phyloP scores from a whole-genome alignment of 2,329 filamentous ascomycete species.

The Ophiostoma tasmaniense region DNA sequence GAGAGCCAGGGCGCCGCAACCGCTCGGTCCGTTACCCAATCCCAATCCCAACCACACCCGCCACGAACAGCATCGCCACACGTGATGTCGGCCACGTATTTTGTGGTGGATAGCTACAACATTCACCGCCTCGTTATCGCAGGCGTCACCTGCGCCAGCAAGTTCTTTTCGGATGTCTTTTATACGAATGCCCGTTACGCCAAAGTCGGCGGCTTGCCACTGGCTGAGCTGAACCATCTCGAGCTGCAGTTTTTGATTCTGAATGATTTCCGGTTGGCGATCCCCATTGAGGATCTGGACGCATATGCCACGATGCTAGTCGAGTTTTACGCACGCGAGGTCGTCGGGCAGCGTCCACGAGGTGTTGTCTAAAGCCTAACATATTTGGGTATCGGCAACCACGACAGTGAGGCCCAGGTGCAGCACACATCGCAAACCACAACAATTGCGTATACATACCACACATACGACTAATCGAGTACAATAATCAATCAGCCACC shows the following conservation, averaged over 20 bases:
- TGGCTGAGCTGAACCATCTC: conserved; percentile 88
- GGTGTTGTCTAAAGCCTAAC: background rate
- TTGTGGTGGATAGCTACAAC: conserved; percentile 98
- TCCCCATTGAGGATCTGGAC: conserved; percentile 91
- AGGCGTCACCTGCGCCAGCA: conserved; percentile 95
- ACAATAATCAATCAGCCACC: background rate
- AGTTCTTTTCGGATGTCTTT: conserved; percentile 98
- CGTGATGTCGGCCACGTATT: conserved; percentile 44
- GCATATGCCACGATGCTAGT: conserved; percentile 98
- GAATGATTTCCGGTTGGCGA: conserved; percentile 90
- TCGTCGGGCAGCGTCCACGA: conserved; percentile 44
- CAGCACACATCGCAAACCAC: background rate
- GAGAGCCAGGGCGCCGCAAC: background rate
- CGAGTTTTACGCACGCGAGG: conserved; percentile 91
- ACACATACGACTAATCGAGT: background rate
- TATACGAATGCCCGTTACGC: conserved; percentile 99
- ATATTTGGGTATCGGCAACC: background rate
- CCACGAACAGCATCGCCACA: background rate
- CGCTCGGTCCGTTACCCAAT: background rate
- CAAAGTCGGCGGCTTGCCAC: conserved; percentile 90
- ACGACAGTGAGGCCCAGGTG: background rate
- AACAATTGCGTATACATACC: background rate
- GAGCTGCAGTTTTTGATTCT: conserved; percentile 92
- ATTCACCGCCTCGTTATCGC: conserved; percentile 95
- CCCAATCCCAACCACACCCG: background rate